A percentile compares a stretch with the other conserved stretches of the same genome.
These are phyloP conservation scores for Capsicum pubescens DNA, from an alignment of 257 asterid genomes.

Conservation along the genomic window DNA sequence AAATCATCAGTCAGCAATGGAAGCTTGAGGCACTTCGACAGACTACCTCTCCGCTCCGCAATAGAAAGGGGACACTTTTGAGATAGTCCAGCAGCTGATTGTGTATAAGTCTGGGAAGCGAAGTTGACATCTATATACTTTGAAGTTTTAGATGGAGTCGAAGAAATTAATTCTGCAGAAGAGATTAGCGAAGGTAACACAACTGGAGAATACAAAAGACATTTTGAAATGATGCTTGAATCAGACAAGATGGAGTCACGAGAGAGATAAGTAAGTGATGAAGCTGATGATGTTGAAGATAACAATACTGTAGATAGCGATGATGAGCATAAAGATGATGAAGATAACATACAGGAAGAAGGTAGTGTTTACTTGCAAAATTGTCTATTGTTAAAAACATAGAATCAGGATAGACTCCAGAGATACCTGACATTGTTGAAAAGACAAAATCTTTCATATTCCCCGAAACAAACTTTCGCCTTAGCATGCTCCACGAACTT, in stretches of 20 bases:
- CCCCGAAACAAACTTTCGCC: constrained; percentile 45
- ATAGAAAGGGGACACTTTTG: no score
- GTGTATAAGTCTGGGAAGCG: no score
- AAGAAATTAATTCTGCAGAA: constrained; percentile 38
- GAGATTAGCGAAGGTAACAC: constrained; percentile 44
- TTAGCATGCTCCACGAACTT: constrained; percentile 51
- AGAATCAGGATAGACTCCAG: constrained; percentile 53
- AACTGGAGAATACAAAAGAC: constrained; percentile 48
- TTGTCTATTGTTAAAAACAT: constrained; percentile 28
- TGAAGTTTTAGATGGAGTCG: constrained; percentile 1
- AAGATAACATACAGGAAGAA: constrained; percentile 38
- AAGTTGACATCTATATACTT: no score
- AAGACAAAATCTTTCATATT: constrained; percentile 53
- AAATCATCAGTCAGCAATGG: no score
- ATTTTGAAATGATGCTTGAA: constrained; percentile 44
- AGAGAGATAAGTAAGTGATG: constrained; percentile 54
- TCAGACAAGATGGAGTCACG: constrained; percentile 56
- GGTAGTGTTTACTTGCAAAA: constrained; percentile 29
- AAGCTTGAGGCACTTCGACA: no score
- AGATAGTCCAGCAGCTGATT: no score
- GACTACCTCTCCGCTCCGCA: no score
- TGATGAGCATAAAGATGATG: constrained; percentile 33
- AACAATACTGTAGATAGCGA: constrained; percentile 35
- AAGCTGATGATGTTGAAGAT: constrained; percentile 41
- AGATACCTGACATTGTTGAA: constrained; percentile 39